These are phyloP conservation scores for Pseudogymnoascus sp. DNA, from an alignment of 2,329 filamentous ascomycete species.

Conservation along the genomic window DNA sequence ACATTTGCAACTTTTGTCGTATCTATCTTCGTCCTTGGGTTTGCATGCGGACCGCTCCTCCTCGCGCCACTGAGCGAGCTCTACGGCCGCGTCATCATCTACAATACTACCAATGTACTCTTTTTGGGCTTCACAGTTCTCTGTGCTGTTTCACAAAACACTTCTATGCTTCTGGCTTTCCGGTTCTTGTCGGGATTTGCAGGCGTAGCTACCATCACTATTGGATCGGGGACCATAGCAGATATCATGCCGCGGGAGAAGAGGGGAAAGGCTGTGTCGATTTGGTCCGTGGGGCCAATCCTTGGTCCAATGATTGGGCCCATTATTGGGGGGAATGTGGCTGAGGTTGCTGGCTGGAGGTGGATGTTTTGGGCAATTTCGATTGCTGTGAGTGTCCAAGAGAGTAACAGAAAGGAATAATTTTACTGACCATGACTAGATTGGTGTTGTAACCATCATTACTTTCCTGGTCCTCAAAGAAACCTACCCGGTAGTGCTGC, in stretches of 20 bases:
- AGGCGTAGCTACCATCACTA: slow-evolving; percentile 54
- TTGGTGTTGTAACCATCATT: slow-evolving; percentile 37
- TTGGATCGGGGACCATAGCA: slow-evolving; percentile 52
- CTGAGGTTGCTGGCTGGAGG: slow-evolving; percentile 39
- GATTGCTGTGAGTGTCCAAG: slow-evolving; percentile 26
- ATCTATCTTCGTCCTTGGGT: slow-evolving; percentile 48
- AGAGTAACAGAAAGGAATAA: not conserved
- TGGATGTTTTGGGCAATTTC: slow-evolving; percentile 45
- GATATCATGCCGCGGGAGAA: slow-evolving; percentile 53
- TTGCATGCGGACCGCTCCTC: slow-evolving; percentile 52
- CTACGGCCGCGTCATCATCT: slow-evolving; percentile 40
- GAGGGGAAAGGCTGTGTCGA: slow-evolving; percentile 49
- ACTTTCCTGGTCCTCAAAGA: slow-evolving; percentile 36
- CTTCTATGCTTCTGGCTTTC: slow-evolving; percentile 37
- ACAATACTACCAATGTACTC: slow-evolving; percentile 38
- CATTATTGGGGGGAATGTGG: slow-evolving; percentile 42
- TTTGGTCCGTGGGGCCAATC: slow-evolving; percentile 35
- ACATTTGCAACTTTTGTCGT: slow-evolving; percentile 46
- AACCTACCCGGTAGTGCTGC: slow-evolving; percentile 30
- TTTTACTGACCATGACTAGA: slow-evolving; percentile 5
- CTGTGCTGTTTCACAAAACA: slow-evolving; percentile 50
- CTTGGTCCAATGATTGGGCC: slow-evolving; percentile 33
- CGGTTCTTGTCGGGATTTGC: slow-evolving; percentile 43
- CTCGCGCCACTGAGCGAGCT: slow-evolving; percentile 54
- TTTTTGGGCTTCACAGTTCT: slow-evolving; percentile 54